Percentiles rank a stretch among this genome's conserved stretches.
phyloP scores from a whole-genome alignment of 441 rosid genomes.

The Erysimum pusillum region DNA sequence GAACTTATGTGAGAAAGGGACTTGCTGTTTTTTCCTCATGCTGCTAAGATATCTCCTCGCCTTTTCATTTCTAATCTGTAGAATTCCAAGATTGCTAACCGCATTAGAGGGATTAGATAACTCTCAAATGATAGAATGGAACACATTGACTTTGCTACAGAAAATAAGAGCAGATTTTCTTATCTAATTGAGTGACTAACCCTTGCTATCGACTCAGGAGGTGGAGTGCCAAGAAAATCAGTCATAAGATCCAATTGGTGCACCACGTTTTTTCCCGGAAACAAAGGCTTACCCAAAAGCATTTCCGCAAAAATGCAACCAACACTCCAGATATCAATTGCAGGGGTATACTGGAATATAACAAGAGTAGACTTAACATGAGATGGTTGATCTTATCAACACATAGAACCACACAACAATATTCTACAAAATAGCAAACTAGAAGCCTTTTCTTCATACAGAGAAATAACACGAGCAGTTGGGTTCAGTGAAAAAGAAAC shows the following conservation, averaged over 20 bases:
- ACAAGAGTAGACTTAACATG: slow-evolving; percentile 14
- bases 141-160: slow-evolving; percentile 14
- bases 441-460: slow-evolving; percentile 21
- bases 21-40: slow-evolving; percentile 91
- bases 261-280: slow-evolving; percentile 99
- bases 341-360: slow-evolving; percentile 86
- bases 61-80: slow-evolving; percentile 96
- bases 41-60: slow-evolving; percentile 95
- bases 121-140: slow-evolving; percentile 13
- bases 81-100: slow-evolving; percentile 32
- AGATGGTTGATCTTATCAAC: slow-evolving; percentile 29
- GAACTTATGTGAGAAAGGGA: slow-evolving; percentile 87
- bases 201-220: slow-evolving; percentile 81
- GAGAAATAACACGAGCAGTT: slow-evolving; percentile 5
- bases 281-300: slow-evolving; percentile 93
- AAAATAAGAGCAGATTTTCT: background rate
- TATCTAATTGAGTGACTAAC: slow-evolving; percentile 51
- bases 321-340: slow-evolving; percentile 98
- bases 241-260: slow-evolving; percentile 99
- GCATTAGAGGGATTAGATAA: slow-evolving; percentile 2
- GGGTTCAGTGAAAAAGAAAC: slow-evolving; percentile 39
- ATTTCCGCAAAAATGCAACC: slow-evolving; percentile 99
- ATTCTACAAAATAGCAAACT: background rate
- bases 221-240: slow-evolving; percentile 96
- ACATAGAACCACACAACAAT: slow-evolving; percentile 9